phyloP scores from a whole-genome alignment of 441 rosid genomes.

The Kokia cookei region DNA sequence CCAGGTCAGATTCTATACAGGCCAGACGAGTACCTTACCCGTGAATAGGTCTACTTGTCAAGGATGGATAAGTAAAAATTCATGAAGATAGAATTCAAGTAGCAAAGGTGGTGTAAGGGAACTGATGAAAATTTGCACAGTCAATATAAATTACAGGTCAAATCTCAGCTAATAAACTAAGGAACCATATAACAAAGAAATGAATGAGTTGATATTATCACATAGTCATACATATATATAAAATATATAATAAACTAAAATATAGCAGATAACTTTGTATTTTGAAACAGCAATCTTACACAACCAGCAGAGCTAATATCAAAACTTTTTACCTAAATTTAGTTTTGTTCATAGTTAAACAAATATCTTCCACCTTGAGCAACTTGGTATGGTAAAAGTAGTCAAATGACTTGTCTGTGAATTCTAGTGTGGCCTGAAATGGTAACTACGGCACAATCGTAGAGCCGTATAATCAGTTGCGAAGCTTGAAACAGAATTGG shows the following conservation, averaged over 20 bases:
- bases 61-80: not conserved
- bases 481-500: conserved; percentile 1
- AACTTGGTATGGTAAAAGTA: conserved; percentile 1
- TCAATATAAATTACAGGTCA: not conserved
- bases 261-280: not conserved
- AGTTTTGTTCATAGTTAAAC: not conserved
- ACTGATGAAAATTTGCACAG: too few species aligned
- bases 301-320: not conserved
- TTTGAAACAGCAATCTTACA: not conserved
- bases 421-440: not conserved
- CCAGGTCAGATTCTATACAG: not conserved
- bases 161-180: too few species aligned
- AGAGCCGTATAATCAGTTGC: not conserved
- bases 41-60: not conserved
- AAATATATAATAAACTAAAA: not conserved
- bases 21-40: not conserved
- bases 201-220: too few species aligned
- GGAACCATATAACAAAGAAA: too few species aligned
- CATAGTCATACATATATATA: not conserved
- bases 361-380: conserved; percentile 2
- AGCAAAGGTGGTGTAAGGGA: not conserved
- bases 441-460: not conserved
- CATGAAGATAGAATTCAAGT: not conserved
- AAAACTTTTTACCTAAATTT: conserved; percentile 7
- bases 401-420: not conserved